Evolutionary conservation across 345 rosid genomes (phyloP), one percentile per base, ranked within the genome.

Genomic region (Aethionema arabicum): DNA sequence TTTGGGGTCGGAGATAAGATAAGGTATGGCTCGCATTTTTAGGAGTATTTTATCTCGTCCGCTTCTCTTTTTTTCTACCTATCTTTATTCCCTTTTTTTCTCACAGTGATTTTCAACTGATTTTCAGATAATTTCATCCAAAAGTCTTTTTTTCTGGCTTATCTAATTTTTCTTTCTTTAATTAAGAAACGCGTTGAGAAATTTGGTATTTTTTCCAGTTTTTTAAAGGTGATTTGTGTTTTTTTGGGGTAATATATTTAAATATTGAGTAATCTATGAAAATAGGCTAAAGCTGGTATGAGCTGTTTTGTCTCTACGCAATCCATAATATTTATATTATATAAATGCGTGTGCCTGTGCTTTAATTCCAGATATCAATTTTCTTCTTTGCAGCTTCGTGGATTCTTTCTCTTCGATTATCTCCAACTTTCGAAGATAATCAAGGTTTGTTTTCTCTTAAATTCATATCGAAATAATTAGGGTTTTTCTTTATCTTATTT

Each of bases 11-110:
- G 56, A 15, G 75, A 64, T 71, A 71, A 65, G 75, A 71, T 71
- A 71, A 71, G 70, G 50, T 71, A 71, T 44, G 61, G 75, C 56
- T 71, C 75, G 4, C 75, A 51, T 45, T 71, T 71, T 57, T 38
- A 65, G 54, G 56, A 9, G 41, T 69, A 39, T 12, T 36, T 47
- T 30, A 53, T 27, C 1, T 2, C 16, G 2, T 46, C 11, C 36
- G 7, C n/a, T 63, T 38, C 21, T 38, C 11, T 41, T 21, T 30
- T 35, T 41, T 41, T 52, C 7, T 6, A 33, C 7, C 9, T 57
- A 16, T 46, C 50, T 12, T 40, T 58, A n/a, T 51, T 57, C 45
- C 38, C 27, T 37, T 16, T 5, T 60, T 51, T 11, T 54, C 35
- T n/a, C 11, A 52, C 45, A 52, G 33, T 46, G 32, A 14, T 15